phyloP scores from a whole-genome alignment of 2,329 filamentous ascomycete genomes.

The Cyphellophora attinorum region DNA sequence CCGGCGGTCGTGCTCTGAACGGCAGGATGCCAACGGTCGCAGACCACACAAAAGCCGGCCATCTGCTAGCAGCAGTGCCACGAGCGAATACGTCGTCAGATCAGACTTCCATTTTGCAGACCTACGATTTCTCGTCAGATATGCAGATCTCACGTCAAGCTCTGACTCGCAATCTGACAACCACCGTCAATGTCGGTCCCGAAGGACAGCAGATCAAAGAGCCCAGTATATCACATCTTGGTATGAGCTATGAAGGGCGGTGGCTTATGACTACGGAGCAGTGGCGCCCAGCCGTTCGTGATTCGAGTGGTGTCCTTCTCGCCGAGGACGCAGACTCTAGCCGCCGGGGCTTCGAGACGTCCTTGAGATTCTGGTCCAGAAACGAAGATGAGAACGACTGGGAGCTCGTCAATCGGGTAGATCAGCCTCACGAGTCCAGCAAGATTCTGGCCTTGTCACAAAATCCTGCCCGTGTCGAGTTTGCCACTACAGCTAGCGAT shows the following conservation, averaged over 20 bases:
- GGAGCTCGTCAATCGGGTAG: conserved; percentile 72
- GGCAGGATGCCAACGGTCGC: conserved; percentile 47
- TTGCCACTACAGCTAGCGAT: conserved; percentile 80
- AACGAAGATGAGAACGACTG: conserved; percentile 44
- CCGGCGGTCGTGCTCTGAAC: conserved; percentile 10
- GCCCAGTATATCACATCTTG: conserved; percentile 65
- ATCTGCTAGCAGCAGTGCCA: conserved; percentile 59
- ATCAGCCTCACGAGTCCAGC: conserved; percentile 64
- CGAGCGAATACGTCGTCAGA: conserved; percentile 19
- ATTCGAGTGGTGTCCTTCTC: conserved; percentile 49
- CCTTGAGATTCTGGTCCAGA: conserved; percentile 84
- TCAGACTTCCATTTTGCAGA: conserved; percentile 61
- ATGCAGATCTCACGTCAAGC: conserved; percentile 79
- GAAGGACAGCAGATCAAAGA: conserved; percentile 64
- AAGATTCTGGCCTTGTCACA: conserved; percentile 62
- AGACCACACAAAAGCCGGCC: conserved; percentile 53
- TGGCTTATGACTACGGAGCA: conserved; percentile 91
- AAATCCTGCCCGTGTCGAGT: conserved; percentile 59
- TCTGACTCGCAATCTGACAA: conserved; percentile 76
- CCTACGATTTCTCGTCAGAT: conserved; percentile 72
- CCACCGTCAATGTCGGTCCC: conserved; percentile 65
- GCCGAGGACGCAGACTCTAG: conserved; percentile 4
- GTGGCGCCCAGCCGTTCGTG: conserved; percentile 66
- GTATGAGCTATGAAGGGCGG: conserved; percentile 67
- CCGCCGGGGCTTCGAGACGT: conserved; percentile 51